Base-by-base conservation (phyloP, 805 yeast genomes). In the Barnettozyma sucrosica region DNA sequence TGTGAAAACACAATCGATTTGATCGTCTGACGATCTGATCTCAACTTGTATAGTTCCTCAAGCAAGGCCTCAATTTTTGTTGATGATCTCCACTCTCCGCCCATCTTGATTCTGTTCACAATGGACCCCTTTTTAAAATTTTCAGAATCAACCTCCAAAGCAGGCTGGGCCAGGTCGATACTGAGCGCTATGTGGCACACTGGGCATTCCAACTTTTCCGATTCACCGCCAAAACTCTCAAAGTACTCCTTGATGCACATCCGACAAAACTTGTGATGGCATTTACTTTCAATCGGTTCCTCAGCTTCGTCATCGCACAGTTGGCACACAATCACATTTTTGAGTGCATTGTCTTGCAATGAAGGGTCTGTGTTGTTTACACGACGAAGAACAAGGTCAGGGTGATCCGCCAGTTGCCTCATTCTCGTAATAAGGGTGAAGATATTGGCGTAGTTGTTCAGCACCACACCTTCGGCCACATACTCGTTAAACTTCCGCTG, bases 361-460 rank as follows among this genome's bases (percentile, higher is more conserved):
- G 66, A 54, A 55, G 65, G 55, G 58, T 67, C 63, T 20, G 57
- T 65, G 33, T 64, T 62, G 3, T 77, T 77, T 26, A 82, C 75
- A 45, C 90, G 73, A 55, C 89, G 81, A 61, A 93, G 70, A 1
- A 93, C 97, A 52, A 93, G 71, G 67, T 93, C 99, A 0, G 99
- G 99, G 66, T 93, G 99, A 64, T 93, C 99, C 0, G 99, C 98
- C 57, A 93, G 72, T 66, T 93, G 99, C 58, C 99, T 79, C 99
- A 93, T 95, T 58, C 99, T 74, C 0, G 99, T 93, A 59, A 93
- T 90, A 48, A 93, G 74, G 0, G 98, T 90, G 69, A 93, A 93
- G 59, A 93, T 93, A 60, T 93, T 93, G 41, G 99, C 99, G 68
- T 93, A 93, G 65, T 93, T 93, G 67, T 93, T 93, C 49, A 93